These are phyloP conservation scores for Solanum ahanhuiri DNA, from an alignment of 257 asterid genomes.

Conservation along the genomic window DNA sequence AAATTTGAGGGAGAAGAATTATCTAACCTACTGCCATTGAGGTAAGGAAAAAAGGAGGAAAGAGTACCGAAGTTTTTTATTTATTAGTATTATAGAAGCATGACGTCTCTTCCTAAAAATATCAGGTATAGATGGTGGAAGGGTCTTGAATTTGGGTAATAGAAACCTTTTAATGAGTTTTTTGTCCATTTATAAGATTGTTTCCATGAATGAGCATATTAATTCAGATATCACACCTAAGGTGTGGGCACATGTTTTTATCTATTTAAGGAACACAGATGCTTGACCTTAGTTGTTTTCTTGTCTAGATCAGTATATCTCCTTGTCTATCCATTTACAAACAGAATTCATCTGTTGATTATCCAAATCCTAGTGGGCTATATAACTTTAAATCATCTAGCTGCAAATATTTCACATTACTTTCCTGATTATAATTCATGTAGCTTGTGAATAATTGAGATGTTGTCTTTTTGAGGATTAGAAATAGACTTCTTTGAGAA, in stretches of 20 bases:
- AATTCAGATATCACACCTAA: not conserved
- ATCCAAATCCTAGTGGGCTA: not conserved
- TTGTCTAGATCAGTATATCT: not conserved
- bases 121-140: not conserved
- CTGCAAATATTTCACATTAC: not conserved
- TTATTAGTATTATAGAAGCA: not conserved
- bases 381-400: not conserved
- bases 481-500: not conserved
- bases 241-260: not conserved
- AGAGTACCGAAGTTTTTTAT: not conserved
- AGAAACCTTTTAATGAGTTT: not conserved
- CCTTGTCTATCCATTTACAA: not conserved
- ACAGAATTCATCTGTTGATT: not conserved
- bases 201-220: not conserved
- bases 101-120: not conserved
- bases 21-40: not conserved
- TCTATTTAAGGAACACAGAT: not conserved
- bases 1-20: not conserved
- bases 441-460: not conserved
- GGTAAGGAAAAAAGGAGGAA: not conserved
- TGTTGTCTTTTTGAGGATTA: not conserved
- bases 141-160: not conserved
- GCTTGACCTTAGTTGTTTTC: not conserved
- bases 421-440: not conserved
- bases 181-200: not conserved